Base-by-base conservation (phyloP, 495 filamentous ascomycete genomes). In the Rostrohypoxylon terebratum region DNA sequence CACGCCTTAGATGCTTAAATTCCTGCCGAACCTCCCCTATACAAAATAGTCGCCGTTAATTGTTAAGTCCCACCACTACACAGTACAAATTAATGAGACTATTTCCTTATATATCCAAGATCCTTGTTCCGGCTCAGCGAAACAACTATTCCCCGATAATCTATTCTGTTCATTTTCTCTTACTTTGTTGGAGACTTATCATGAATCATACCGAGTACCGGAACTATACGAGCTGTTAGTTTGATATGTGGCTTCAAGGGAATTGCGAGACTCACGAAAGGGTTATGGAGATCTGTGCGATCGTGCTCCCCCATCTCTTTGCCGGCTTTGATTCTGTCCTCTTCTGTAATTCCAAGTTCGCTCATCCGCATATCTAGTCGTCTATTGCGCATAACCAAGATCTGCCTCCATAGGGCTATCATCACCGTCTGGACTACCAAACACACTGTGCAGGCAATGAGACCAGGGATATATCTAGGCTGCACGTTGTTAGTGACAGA, bases 261-360 rank as follows among this genome's bases (percentile, higher is more conserved):
- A 3, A 50, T n/a, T 18, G 6, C 16, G 47, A 4, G 18, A 68
- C 69, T 68, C 28, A 72, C 69, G 50, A 51, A 73, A 11, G 72
- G 75, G 40, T 77, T 75, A 16, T 75, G 42, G 13, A 75, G 55
- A 28, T 77, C 72, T 1, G 73, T 77, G 8, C 59, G 38, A 34
- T 77, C 75, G 28, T 66, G 54, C 47, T 69, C 72, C 9, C 72
- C 73, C 42, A 79, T 70, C 60, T 79, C 75, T 45, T 63, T 64
- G 20, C 67, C 75, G 33, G 55, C 34, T 23, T 64, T 64, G 28
- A 66, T 31, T 18, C 60, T 70, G 3, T 77, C 75, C 21, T 75
- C 75, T 38, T 69, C 67, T 2, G 75, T 71, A 18, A 77, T 65
- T 4, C 72, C 66, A 13, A 73, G 44, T 16, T 70, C 75, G 11